These are phyloP conservation scores for Aspergillus taichungensis DNA, from an alignment of 495 filamentous ascomycete species.

Conservation along the genomic window DNA sequence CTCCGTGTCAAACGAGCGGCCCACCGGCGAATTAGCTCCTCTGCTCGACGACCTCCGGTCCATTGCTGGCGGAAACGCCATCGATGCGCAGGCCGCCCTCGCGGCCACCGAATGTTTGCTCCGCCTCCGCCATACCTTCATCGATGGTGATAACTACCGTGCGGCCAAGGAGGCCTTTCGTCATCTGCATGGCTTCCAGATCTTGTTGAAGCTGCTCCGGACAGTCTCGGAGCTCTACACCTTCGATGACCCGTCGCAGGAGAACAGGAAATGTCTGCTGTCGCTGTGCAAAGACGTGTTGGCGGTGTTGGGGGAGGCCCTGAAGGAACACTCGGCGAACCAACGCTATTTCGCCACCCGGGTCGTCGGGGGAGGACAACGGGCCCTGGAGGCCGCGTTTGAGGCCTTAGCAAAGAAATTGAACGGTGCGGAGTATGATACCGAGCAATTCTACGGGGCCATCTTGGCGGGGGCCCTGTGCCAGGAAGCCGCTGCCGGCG, in stretches of 20 bases:
- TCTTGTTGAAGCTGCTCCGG: constrained; percentile 56
- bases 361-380: constrained; percentile 67
- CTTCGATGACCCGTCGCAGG: constrained; percentile 36
- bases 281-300: constrained; percentile 63
- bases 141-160: constrained; percentile 37
- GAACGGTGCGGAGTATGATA: constrained; percentile 42
- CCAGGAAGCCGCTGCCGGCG: constrained; percentile 54
- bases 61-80: constrained; percentile 15
- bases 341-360: constrained; percentile 70
- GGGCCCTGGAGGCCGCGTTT: constrained; percentile 62
- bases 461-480: constrained; percentile 77
- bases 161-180: constrained; percentile 73
- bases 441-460: constrained; percentile 72
- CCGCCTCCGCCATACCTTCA: constrained; percentile 47
- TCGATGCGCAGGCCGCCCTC: constrained; percentile 20
- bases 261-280: constrained; percentile 55
- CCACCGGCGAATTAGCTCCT: constrained; percentile 50
- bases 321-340: constrained; percentile 79
- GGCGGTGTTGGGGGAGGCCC: constrained; percentile 61
- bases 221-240: constrained; percentile 66
- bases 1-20: constrained; percentile 38
- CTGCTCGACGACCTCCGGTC: constrained; percentile 46
- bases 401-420: constrained; percentile 49
- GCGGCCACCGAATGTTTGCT: constrained; percentile 33
- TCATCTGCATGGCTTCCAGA: constrained; percentile 70